Evolutionary conservation across 2,329 filamentous ascomycete species (phyloP), one percentile per base, ranked within the genome.

Genomic region (Simplicillium aogashimaense): DNA sequence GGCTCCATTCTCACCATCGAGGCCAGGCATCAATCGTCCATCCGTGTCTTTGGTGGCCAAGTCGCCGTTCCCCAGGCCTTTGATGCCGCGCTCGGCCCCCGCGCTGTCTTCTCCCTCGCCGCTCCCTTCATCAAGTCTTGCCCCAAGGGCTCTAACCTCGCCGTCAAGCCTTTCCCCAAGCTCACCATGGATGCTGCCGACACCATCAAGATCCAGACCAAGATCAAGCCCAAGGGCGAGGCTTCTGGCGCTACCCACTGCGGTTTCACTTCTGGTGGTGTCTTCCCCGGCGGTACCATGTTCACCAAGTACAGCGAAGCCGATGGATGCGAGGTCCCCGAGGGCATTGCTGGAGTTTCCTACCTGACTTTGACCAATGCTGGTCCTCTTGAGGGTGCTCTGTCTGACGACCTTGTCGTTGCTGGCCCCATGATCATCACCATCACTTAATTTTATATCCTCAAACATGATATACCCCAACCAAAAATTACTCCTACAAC

Each of bases 291-390:
- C 40, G 77, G 76, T 49, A 77, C 75, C 31, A 65, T 66, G 41
- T 86, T 85, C 58, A 66, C 69, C 1, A 47, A 66, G 18, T 77
- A 84, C 54, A 63, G 66, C 32, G 53, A 56, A 39, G 60, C 66
- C 33, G 65, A 65, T 3, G 67, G 66, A 33, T 86, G 82, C 57
- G 60, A 64, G 35, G 70, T 84, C 18, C 81, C 82, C 12, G 69
- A 75, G 51, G 70, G 70, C 52, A 60, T 85, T 34, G 65, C 68
- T 8, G 82, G 82, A 36, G 66, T 83, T 47, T 74, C 76, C 37
- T 86, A 83, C 60, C 69, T 86, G 52, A 77, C 78, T 51, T 67
- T 86, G 49, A 75, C 80, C 41, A 82, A 56, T 51, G 54, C 56
- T 25, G 66, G 61, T 2, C 74, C 75, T 14, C 53, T 67, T 25